A percentile compares a stretch with the other conserved stretches of the same genome.
Conservation (phyloP, 768 basidiomycete species). For the Strobilomyces confusus region DNA sequence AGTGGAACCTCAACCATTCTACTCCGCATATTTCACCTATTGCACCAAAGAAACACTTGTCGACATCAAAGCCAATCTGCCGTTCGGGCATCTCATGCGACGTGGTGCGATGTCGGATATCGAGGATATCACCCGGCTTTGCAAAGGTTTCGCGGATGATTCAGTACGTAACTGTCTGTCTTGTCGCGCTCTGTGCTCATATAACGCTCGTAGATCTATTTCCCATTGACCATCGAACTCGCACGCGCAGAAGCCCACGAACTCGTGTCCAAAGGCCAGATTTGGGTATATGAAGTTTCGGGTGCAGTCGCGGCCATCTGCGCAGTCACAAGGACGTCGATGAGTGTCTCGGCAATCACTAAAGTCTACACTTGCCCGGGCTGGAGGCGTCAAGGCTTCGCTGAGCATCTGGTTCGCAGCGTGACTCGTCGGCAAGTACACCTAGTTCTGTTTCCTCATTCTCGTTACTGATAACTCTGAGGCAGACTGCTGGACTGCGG, state of each 20-base stretch:
- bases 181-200: constrained; percentile 5
- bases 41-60: constrained; percentile 40
- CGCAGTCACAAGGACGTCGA: constrained; percentile 52
- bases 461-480: not conserved
- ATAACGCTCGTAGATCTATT: constrained; percentile 37
- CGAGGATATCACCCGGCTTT: constrained; percentile 39
- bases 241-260: constrained; percentile 44
- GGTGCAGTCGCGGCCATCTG: constrained; percentile 46
- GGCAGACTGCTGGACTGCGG: constrained; percentile 38
- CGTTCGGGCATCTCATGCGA: constrained; percentile 36
- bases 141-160: constrained; percentile 49
- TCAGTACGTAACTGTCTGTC: constrained; percentile 37
- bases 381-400: constrained; percentile 46
- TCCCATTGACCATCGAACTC: constrained; percentile 37
- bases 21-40: constrained; percentile 44
- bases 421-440: constrained; percentile 41
- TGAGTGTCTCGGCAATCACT: constrained; percentile 49
- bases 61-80: constrained; percentile 21
- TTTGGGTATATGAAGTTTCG: constrained; percentile 49
- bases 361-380: constrained; percentile 51
- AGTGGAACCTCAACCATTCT: constrained; percentile 43
- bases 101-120: constrained; percentile 38
- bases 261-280: constrained; percentile 44
- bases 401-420: constrained; percentile 46
- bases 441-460: not conserved